These are phyloP conservation scores for Pythium aristosporum DNA, from an alignment of 352 stramenopile species.

Conservation along the genomic window DNA sequence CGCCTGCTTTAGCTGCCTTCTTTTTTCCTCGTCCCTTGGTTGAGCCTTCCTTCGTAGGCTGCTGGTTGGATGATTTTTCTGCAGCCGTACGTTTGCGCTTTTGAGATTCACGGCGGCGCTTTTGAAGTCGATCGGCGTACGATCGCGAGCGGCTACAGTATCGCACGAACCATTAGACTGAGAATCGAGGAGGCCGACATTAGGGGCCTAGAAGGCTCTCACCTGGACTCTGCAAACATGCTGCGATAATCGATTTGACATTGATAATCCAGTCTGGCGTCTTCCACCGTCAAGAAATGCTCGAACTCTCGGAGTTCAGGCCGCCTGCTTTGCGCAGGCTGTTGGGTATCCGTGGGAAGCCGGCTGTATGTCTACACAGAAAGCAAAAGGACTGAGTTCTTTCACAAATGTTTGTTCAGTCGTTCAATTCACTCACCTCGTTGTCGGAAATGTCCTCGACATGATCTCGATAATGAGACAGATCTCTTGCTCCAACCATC, in stretches of 20 bases:
- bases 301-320: conserved; percentile 58
- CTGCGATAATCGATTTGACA: conserved; percentile 67
- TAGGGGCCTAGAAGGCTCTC: not conserved
- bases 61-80: not conserved
- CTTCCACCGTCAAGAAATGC: conserved; percentile 67
- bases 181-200: not conserved
- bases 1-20: conserved; percentile 6
- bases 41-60: not conserved
- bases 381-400: not conserved
- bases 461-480: conserved; percentile 10
- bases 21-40: conserved; percentile 3
- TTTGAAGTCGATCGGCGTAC: conserved; percentile 51
- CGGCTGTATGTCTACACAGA: conserved; percentile 1
- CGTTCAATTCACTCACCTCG: conserved; percentile 34
- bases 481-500: not conserved
- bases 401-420: not conserved
- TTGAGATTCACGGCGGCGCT: conserved; percentile 41
- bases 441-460: conserved; percentile 72
- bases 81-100: conserved; percentile 41
- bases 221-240: conserved; percentile 75
- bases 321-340: conserved; percentile 26
- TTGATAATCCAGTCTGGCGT: conserved; percentile 46
- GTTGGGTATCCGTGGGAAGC: conserved; percentile 16
- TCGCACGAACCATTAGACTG: not conserved
- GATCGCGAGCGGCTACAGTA: conserved; percentile 34